These are phyloP conservation scores for Biscutella laevigata DNA, from an alignment of 441 rosid species.

Conservation along the genomic window DNA sequence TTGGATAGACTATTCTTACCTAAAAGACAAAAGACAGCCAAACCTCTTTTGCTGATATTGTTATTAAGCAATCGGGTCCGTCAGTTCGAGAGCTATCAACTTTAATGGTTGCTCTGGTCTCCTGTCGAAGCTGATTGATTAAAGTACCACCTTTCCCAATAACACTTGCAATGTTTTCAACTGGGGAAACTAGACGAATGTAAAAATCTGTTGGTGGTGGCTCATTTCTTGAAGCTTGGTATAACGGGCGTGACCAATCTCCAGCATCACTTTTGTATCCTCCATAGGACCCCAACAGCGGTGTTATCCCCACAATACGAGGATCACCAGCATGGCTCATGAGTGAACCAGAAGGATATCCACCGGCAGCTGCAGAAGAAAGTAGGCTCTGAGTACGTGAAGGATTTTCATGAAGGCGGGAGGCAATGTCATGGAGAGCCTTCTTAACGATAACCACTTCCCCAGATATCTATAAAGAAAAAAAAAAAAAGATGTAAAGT, in stretches of 20 bases:
- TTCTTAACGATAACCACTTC: conserved; percentile 70
- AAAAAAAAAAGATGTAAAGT: neutral
- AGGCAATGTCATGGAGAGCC: conserved; percentile 75
- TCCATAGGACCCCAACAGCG: conserved; percentile 66
- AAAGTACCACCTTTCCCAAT: conserved; percentile 86
- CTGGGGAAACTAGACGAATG: conserved; percentile 69
- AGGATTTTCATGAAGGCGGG: conserved; percentile 87
- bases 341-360: conserved; percentile 46
- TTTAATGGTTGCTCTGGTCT: conserved; percentile 66
- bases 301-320: conserved; percentile 66
- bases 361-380: conserved; percentile 45
- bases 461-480: conserved; percentile 61
- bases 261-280: conserved; percentile 73
- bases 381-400: conserved; percentile 79
- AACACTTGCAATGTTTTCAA: conserved; percentile 69
- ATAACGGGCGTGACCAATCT: conserved; percentile 73
- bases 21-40: conserved; percentile 12
- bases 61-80: conserved; percentile 77
- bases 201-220: conserved; percentile 63
- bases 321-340: conserved; percentile 44
- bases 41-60: conserved; percentile 81
- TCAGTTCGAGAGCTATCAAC: conserved; percentile 76
- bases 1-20: neutral
- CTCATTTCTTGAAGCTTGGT: conserved; percentile 81
- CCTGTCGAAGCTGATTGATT: conserved; percentile 87